phyloP scores from a whole-genome alignment of 306 rosid genomes.

The Medicago truncatula region DNA sequence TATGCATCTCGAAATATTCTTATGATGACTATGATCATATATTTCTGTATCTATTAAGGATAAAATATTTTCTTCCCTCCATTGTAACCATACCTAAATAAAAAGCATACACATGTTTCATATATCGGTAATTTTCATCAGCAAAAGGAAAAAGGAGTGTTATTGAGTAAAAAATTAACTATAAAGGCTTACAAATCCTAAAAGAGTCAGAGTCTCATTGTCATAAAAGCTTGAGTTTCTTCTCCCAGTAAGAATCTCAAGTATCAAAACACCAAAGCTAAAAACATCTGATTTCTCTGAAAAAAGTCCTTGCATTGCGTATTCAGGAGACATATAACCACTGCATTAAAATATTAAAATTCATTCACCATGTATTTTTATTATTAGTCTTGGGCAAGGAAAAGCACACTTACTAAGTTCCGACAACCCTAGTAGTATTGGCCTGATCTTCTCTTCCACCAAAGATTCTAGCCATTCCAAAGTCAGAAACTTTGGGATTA shows the following conservation, averaged over 20 bases:
- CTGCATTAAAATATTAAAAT: not conserved
- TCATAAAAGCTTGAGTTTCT: constrained; percentile 40
- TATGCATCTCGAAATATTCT: not conserved
- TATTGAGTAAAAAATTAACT: not conserved
- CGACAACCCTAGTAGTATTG: constrained; percentile 35
- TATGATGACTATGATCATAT: not conserved
- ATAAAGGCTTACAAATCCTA: constrained; percentile 36
- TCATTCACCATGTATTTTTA: not conserved
- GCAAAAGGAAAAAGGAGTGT: not conserved
- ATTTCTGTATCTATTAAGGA: constrained; percentile 4
- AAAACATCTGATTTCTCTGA: constrained; percentile 43
- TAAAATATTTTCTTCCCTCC: constrained; percentile 9
- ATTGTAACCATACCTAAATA: constrained; percentile 38
- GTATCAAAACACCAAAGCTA: constrained; percentile 40
- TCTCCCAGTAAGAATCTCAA: constrained; percentile 40
- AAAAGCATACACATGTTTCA: not conserved
- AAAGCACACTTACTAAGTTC: constrained; percentile 35
- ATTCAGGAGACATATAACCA: constrained; percentile 37
- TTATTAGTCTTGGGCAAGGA: not conserved
- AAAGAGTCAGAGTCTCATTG: constrained; percentile 12
- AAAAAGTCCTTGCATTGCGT: constrained; percentile 40
- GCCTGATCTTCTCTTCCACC: constrained; percentile 26
- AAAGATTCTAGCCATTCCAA: constrained; percentile 42
- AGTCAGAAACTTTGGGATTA: constrained; percentile 40
- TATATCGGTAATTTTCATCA: not conserved